Evolutionary conservation across 2,329 filamentous ascomycete genomes (phyloP).

Genomic region (Zasmidium cellare): DNA sequence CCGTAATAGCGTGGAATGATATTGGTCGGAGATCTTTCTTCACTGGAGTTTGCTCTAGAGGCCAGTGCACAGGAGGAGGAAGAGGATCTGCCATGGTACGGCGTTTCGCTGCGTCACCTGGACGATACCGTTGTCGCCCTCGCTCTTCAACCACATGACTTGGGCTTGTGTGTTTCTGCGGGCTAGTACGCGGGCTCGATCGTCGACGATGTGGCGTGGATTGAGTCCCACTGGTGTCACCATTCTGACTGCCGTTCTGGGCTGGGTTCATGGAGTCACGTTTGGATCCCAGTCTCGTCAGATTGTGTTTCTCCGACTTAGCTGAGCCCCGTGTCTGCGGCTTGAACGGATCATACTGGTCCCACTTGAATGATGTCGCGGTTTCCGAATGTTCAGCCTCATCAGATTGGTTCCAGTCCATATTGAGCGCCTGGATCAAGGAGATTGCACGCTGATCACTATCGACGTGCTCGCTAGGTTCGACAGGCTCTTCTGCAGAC

Average conservation of each 20-base stretch:
- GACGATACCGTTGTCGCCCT: conserved; percentile 9
- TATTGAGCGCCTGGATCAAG: not conserved
- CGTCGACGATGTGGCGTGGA: not conserved
- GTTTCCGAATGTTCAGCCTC: not conserved
- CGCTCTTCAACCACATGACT: not conserved
- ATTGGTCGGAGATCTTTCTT: conserved; percentile 3
- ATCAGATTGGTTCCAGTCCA: not conserved
- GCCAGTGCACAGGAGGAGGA: not conserved
- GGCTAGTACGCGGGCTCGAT: not conserved
- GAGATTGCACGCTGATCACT: not conserved
- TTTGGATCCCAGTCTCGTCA: not conserved
- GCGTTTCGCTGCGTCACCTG: conserved; percentile 20
- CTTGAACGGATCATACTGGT: not conserved
- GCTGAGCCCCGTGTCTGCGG: not conserved
- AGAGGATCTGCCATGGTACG: conserved; percentile 3
- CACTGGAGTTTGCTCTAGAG: not conserved
- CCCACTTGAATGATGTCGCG: not conserved
- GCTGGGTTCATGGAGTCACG: conserved; percentile 10
- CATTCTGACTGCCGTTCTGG: not conserved
- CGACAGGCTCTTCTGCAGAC: not conserved
- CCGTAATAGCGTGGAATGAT: not conserved
- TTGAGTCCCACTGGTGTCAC: not conserved
- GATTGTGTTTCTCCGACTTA: not conserved
- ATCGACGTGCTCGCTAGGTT: not conserved
- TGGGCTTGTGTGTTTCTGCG: not conserved